A percentile compares a stretch with the other conserved stretches of the same genome.
phyloP scores from a whole-genome alignment of 1,284 basidiomycete species.

The Microbotryum lychnidis-dioicae region DNA sequence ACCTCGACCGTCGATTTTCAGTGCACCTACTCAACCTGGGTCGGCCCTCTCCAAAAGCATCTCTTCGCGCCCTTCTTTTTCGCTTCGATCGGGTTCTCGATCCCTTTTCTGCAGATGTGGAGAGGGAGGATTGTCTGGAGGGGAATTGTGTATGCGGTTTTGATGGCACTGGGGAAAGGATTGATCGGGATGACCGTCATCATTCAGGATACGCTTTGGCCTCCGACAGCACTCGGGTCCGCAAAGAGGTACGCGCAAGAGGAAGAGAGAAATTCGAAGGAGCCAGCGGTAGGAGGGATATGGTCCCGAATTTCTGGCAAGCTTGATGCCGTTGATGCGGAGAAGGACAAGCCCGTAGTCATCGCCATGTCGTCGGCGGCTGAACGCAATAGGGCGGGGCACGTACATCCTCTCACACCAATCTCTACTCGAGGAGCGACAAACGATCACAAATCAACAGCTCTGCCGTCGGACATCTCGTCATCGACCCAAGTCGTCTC shows the following conservation, averaged over 20 bases:
- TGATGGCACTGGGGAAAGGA: constrained; percentile 49
- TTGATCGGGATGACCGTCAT: constrained; percentile 42
- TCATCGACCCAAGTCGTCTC: no score
- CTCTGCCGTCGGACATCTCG: no score
- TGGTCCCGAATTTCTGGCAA: background rate
- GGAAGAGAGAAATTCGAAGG: no score
- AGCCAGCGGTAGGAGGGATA: no score
- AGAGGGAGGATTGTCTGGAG: constrained; percentile 47
- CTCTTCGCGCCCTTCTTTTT: constrained; percentile 52
- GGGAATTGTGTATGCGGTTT: constrained; percentile 47
- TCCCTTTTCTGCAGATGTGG: constrained; percentile 50
- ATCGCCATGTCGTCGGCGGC: background rate
- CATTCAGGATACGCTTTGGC: constrained; percentile 29
- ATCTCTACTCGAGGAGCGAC: no score
- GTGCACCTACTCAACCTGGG: background rate
- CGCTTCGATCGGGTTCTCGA: constrained; percentile 50
- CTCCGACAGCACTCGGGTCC: background rate
- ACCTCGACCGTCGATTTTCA: constrained; percentile 7
- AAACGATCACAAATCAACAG: no score
- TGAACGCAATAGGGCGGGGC: background rate
- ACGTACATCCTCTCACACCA: background rate
- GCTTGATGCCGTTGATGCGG: background rate
- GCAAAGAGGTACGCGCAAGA: no score
- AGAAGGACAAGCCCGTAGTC: background rate
- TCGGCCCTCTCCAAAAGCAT: constrained; percentile 7